These are phyloP conservation scores for Fusarium equiseti DNA, from an alignment of 2,329 filamentous ascomycete genomes.

Conservation along the genomic window DNA sequence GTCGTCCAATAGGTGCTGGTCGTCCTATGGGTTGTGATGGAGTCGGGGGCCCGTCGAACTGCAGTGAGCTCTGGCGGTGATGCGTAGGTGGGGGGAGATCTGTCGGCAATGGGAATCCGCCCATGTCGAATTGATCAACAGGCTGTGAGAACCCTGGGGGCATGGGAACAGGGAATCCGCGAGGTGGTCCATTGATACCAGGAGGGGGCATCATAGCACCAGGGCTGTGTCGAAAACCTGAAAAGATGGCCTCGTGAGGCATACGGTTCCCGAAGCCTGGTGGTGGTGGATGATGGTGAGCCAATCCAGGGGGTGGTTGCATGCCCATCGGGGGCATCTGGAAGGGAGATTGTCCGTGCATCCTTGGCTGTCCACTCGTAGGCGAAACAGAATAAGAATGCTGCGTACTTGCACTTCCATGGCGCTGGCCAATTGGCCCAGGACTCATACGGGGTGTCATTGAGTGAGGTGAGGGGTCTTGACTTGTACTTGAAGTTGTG, in stretches of 20 bases:
- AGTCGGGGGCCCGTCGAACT: conserved; percentile 68
- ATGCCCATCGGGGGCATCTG: conserved; percentile 68
- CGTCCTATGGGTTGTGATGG: conserved; percentile 81
- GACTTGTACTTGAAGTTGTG: conserved; percentile 60
- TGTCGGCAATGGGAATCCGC: conserved; percentile 51
- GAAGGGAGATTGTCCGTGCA: conserved; percentile 60
- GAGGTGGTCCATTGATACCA: conserved; percentile 61
- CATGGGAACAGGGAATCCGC: conserved; percentile 58
- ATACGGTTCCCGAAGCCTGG: conserved; percentile 69
- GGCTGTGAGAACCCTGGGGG: conserved; percentile 54
- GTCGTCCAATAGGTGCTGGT: conserved; percentile 88
- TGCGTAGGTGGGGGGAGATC: conserved; percentile 63
- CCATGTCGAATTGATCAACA: conserved; percentile 50
- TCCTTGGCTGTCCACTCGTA: conserved; percentile 53
- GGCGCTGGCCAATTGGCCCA: conserved; percentile 73
- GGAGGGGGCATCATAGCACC: conserved; percentile 64
- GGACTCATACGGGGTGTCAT: conserved; percentile 75
- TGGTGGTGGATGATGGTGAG: conserved; percentile 54
- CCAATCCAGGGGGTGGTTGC: conserved; percentile 57
- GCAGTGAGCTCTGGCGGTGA: conserved; percentile 79
- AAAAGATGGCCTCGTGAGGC: conserved; percentile 65
- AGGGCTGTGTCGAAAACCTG: conserved; percentile 60
- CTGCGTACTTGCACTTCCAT: conserved; percentile 65
- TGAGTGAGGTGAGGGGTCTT: conserved; percentile 70
- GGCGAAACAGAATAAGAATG: conserved; percentile 67